phyloP scores from a whole-genome alignment of 129 eudicot genomes.

The Heracleum sosnowskyi region DNA sequence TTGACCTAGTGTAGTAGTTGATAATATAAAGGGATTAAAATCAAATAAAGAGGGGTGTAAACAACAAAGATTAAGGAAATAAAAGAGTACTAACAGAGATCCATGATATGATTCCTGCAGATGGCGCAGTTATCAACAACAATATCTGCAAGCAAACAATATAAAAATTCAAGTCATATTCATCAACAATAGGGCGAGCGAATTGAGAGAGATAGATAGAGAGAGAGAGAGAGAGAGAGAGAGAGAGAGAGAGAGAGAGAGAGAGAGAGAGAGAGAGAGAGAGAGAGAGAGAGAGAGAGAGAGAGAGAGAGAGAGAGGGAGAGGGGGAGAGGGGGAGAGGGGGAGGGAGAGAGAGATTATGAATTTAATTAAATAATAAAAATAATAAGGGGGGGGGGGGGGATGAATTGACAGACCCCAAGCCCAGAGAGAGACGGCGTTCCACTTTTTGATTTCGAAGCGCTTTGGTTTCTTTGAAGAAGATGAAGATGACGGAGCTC shows the following conservation, averaged over 20 bases:
- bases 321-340: too few species aligned
- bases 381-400: too few species aligned
- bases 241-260: not conserved
- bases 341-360: too few species aligned
- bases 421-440: conserved; percentile 2
- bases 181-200: too few species aligned
- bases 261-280: too few species aligned
- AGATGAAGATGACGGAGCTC: not conserved
- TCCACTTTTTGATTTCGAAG: not conserved
- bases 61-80: not conserved
- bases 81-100: not conserved
- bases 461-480: not conserved
- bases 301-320: too few species aligned
- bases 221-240: not conserved
- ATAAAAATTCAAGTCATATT: not conserved
- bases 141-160: not conserved
- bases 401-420: not conserved
- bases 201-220: too few species aligned
- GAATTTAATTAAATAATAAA: too few species aligned
- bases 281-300: too few species aligned
- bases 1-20: not conserved
- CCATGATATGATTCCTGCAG: conserved; percentile 4
- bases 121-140: conserved; percentile 1
- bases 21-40: too few species aligned
- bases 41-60: too few species aligned